Percentiles rank a stretch among this genome's conserved stretches.
phyloP scores from a whole-genome alignment of 495 filamentous ascomycete genomes.

The Hypoxylon trugodes region DNA sequence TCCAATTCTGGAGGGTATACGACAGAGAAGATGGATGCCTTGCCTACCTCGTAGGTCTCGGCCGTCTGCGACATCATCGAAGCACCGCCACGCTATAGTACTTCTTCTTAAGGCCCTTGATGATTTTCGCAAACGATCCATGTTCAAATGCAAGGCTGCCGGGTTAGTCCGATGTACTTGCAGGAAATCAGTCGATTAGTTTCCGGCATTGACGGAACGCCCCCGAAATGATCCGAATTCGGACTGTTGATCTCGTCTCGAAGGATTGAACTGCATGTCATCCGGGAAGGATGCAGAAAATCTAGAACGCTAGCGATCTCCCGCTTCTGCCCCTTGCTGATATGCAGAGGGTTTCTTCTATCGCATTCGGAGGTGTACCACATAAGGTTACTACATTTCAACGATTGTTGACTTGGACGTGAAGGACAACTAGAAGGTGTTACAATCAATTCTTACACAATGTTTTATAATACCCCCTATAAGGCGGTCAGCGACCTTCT shows the following conservation, averaged over 20 bases:
- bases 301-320: constrained; percentile 19
- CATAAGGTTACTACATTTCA: constrained; percentile 5
- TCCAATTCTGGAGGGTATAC: neutral
- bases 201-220: neutral
- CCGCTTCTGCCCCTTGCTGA: constrained; percentile 10
- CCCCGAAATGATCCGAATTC: constrained; percentile 31
- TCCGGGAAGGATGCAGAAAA: constrained; percentile 22
- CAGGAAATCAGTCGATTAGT: constrained; percentile 11
- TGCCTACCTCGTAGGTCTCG: neutral
- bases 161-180: constrained; percentile 13
- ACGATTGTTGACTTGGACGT: neutral
- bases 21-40: neutral
- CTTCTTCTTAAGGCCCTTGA: neutral
- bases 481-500: too few species aligned
- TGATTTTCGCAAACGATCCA: neutral
- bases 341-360: neutral
- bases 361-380: constrained; percentile 14
- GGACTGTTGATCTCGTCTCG: constrained; percentile 4
- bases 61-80: neutral
- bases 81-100: too few species aligned
- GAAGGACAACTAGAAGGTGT: too few species aligned
- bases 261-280: constrained; percentile 22
- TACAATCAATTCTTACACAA: too few species aligned
- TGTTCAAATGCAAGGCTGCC: constrained; percentile 7
- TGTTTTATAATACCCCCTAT: too few species aligned